Evolutionary conservation across 169 alveolate species (phyloP).

Genomic region (Plasmodium reichenowi): DNA sequence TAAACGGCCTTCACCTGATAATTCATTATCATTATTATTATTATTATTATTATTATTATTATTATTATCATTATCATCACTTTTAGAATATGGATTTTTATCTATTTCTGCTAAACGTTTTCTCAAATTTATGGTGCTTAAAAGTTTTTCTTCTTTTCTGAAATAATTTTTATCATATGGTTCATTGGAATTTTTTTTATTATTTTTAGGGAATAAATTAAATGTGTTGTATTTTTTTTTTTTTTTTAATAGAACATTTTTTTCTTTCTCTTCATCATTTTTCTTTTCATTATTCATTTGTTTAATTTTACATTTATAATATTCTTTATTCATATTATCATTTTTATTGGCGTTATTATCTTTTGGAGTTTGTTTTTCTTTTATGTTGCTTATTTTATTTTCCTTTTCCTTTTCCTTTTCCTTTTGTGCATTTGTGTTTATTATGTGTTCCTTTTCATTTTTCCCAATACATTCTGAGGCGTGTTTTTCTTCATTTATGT

Average conservation of each 20-base stretch:
- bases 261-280: neutral
- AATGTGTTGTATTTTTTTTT: neutral
- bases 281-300: neutral
- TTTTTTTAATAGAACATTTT: neutral
- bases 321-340: neutral
- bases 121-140: too few relatives aligned
- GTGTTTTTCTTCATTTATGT: too few relatives aligned
- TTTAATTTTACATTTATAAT: constrained; percentile 1
- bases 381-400: neutral
- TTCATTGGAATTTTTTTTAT: neutral
- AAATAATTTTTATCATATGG: neutral
- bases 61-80: neutral
- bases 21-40: constrained; percentile 1
- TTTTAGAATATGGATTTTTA: neutral
- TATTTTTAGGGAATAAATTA: neutral
- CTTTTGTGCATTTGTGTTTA: neutral
- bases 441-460: neutral
- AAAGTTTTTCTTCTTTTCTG: neutral
- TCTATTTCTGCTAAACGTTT: neutral
- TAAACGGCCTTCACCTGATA: neutral
- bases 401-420: neutral
- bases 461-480: too few relatives aligned
- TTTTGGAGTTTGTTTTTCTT: neutral
- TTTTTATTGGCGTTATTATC: neutral
- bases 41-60: neutral